Percentiles rank a stretch among this genome's conserved stretches.
These are phyloP conservation scores for Agaricus sinodeliciosus DNA, from an alignment of 768 basidiomycete species.

Conservation along the genomic window DNA sequence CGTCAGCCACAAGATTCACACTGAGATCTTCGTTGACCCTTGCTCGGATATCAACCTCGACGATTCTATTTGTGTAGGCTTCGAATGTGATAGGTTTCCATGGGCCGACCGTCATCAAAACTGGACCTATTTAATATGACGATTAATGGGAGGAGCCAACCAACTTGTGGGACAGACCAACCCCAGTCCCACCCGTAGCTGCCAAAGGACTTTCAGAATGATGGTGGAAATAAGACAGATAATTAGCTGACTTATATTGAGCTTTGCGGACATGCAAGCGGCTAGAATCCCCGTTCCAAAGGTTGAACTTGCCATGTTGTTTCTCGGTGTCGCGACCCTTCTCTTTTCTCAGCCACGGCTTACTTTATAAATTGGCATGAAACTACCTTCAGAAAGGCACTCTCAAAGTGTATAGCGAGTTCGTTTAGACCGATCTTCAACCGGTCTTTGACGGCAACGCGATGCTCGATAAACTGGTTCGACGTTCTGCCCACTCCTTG, in stretches of 20 bases:
- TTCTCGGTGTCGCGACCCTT: constrained; percentile 74
- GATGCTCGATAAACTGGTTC: constrained; percentile 81
- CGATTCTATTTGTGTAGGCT: constrained; percentile 56
- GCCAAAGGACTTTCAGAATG: not conserved
- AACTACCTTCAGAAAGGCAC: constrained; percentile 61
- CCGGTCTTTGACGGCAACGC: constrained; percentile 48
- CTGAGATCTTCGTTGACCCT: constrained; percentile 49
- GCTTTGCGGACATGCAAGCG: constrained; percentile 90
- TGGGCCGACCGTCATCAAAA: constrained; percentile 83
- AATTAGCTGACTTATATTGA: constrained; percentile 67
- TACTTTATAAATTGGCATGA: not conserved
- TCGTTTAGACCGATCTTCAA: constrained; percentile 57
- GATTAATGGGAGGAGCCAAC: not conserved
- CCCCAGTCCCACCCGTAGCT: constrained; percentile 95
- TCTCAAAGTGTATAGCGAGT: constrained; percentile 64
- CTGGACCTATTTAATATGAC: constrained; percentile 45
- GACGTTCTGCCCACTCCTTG: constrained; percentile 41
- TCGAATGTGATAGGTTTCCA: constrained; percentile 80
- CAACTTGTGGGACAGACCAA: constrained; percentile 15
- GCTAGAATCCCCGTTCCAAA: constrained; percentile 92
- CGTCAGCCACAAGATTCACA: constrained; percentile 41
- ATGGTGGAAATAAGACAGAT: not conserved
- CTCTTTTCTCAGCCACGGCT: not conserved
- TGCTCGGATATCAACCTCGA: constrained; percentile 57
- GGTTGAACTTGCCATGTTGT: constrained; percentile 46